A percentile compares a stretch with the other conserved stretches of the same genome.
Evolutionary conservation across 2,329 filamentous ascomycete species (phyloP).

Genomic region (Celoporthe dispersa): DNA sequence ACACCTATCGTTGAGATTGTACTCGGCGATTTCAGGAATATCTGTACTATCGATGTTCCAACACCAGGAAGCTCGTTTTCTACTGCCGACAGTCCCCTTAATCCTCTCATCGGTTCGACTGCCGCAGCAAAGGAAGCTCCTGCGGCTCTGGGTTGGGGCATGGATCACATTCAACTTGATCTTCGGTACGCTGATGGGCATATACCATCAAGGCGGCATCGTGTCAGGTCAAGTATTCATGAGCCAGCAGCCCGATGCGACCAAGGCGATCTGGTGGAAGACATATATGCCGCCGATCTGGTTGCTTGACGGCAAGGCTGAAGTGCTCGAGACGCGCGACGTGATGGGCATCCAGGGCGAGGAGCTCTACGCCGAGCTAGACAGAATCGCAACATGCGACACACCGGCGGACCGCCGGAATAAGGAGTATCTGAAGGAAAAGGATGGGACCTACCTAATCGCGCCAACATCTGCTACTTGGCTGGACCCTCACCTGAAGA

Average conservation of each 20-base stretch:
- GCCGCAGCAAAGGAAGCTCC: slow-evolving; percentile 56
- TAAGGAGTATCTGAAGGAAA: slow-evolving; percentile 62
- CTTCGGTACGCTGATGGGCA: slow-evolving; percentile 75
- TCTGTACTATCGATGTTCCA: slow-evolving; percentile 73
- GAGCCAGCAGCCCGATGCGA: slow-evolving; percentile 69
- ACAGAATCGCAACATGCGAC: slow-evolving; percentile 65
- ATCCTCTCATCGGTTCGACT: slow-evolving; percentile 74
- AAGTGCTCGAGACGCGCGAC: slow-evolving; percentile 71
- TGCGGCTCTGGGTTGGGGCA: slow-evolving; percentile 59
- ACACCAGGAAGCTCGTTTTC: slow-evolving; percentile 80
- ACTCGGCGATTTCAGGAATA: slow-evolving; percentile 75
- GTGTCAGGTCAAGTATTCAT: slow-evolving; percentile 77
- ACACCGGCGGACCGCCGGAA: slow-evolving; percentile 59
- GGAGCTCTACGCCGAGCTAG: slow-evolving; percentile 62
- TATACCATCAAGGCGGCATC: slow-evolving; percentile 80
- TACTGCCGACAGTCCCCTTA: slow-evolving; percentile 76
- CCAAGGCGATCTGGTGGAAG: slow-evolving; percentile 81
- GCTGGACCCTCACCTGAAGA: slow-evolving; percentile 65
- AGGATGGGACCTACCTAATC: slow-evolving; percentile 70
- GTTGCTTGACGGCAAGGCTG: slow-evolving; percentile 77
- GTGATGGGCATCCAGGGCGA: slow-evolving; percentile 73
- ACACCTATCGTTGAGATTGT: slow-evolving; percentile 64
- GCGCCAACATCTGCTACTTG: slow-evolving; percentile 74
- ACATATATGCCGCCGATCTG: slow-evolving; percentile 83
- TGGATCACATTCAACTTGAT: slow-evolving; percentile 74